phyloP scores from a whole-genome alignment of 345 rosid genomes.

The Citrus hindsii region DNA sequence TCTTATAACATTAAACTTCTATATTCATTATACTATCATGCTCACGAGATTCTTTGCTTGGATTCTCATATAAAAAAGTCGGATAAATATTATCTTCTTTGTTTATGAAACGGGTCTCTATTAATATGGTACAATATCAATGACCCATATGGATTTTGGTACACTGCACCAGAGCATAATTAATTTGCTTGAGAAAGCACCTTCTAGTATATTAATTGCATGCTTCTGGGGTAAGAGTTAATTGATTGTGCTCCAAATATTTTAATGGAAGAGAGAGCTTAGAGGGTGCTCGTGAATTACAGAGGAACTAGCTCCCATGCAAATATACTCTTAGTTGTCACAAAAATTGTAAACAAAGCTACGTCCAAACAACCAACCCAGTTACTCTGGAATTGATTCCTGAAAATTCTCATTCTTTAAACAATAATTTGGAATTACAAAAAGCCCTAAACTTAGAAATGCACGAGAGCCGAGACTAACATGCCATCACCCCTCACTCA shows the following conservation, averaged over 20 bases:
- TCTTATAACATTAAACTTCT: not conserved
- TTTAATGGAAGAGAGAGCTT: not conserved
- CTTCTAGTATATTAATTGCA: not conserved
- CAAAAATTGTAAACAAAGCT: slow-evolving; percentile 25
- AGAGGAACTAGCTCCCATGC: slow-evolving; percentile 37
- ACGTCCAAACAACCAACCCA: slow-evolving; percentile 18
- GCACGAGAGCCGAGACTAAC: slow-evolving; percentile 27
- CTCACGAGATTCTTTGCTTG: not conserved
- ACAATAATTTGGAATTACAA: slow-evolving; percentile 40
- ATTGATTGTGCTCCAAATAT: not conserved
- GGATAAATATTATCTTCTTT: too few relatives aligned
- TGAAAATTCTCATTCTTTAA: slow-evolving; percentile 31
- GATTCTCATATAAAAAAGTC: not conserved
- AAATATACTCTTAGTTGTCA: slow-evolving; percentile 40
- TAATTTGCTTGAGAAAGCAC: not conserved
- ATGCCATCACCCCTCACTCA: slow-evolving; percentile 33
- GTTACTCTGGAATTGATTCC: slow-evolving; percentile 26
- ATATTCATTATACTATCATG: not conserved
- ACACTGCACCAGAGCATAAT: not conserved
- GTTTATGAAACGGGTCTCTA: not conserved
- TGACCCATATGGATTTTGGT: not conserved
- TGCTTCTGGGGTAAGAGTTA: not conserved
- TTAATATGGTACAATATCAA: not conserved
- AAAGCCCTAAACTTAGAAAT: slow-evolving; percentile 25
- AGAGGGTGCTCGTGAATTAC: slow-evolving; percentile 23